Conservation (phyloP, 345 rosid species). For the Cochlearia excelsa region DNA sequence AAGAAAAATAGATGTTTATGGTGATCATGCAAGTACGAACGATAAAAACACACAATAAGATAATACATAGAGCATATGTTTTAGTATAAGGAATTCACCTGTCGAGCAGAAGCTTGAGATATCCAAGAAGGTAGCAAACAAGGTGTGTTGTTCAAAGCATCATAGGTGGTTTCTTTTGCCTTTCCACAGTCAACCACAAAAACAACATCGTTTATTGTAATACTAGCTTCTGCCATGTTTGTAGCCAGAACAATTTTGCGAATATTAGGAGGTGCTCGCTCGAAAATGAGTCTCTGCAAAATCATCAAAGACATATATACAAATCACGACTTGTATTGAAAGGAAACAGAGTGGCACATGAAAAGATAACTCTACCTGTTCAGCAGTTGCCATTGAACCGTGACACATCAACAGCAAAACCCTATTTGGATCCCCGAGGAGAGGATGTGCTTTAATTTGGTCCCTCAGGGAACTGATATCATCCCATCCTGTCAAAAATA, state of each 20-base stretch:
- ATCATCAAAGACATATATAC: slow-evolving; percentile 12
- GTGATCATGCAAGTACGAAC: slow-evolving; percentile 2
- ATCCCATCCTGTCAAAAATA: slow-evolving; percentile 99
- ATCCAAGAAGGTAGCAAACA: slow-evolving; percentile 97
- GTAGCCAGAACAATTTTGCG: slow-evolving; percentile 94
- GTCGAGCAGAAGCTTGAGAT: slow-evolving; percentile 92
- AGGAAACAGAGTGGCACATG: slow-evolving; percentile 13
- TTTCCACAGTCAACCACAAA: slow-evolving; percentile 97
- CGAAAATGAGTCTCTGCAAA: slow-evolving; percentile 85
- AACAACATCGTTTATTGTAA: slow-evolving; percentile 90
- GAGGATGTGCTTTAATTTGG: slow-evolving; percentile 96
- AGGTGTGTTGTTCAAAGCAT: slow-evolving; percentile 98
- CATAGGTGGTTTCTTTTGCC: slow-evolving; percentile 99
- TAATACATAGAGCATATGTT: background rate
- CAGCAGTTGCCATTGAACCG: slow-evolving; percentile 98
- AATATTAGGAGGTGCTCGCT: slow-evolving; percentile 68
- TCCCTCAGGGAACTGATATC: slow-evolving; percentile 90
- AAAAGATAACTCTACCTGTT: slow-evolving; percentile 54
- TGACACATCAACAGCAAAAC: slow-evolving; percentile 84
- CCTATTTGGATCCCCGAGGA: slow-evolving; percentile 95
- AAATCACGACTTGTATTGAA: slow-evolving; percentile 3
- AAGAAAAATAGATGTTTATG: slow-evolving; percentile 12
- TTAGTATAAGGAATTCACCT: slow-evolving; percentile 43
- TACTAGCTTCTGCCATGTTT: slow-evolving; percentile 99
- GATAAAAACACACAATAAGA: background rate